phyloP scores from a whole-genome alignment of 1,284 basidiomycete species.

The Blastosporella zonata region DNA sequence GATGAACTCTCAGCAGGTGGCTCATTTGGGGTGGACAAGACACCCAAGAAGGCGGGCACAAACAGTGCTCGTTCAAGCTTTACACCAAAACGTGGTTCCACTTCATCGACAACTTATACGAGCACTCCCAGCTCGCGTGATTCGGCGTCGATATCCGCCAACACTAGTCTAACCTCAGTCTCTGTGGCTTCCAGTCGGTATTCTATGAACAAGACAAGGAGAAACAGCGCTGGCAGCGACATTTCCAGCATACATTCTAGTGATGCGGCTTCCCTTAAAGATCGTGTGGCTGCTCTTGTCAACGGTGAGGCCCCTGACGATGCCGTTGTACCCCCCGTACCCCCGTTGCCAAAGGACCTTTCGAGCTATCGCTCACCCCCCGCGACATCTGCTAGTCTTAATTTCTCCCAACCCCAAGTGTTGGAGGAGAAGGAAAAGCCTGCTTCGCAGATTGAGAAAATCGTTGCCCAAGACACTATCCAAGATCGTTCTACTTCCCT shows the following conservation, averaged over 20 bases:
- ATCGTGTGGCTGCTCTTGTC: slow-evolving; percentile 59
- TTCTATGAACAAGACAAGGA: slow-evolving; percentile 53
- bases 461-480: slow-evolving; percentile 35
- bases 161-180: slow-evolving; percentile 74
- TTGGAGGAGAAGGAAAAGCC: slow-evolving; percentile 38
- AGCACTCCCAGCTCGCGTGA: slow-evolving; percentile 81
- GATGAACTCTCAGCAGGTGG: slow-evolving; percentile 49
- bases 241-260: slow-evolving; percentile 70
- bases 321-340: slow-evolving; percentile 85
- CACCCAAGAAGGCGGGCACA: slow-evolving; percentile 58
- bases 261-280: slow-evolving; percentile 60
- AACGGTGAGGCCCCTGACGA: slow-evolving; percentile 60
- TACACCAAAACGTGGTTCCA: slow-evolving; percentile 81
- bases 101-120: slow-evolving; percentile 82
- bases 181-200: slow-evolving; percentile 65
- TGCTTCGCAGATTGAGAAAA: slow-evolving; percentile 34
- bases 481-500: slow-evolving; percentile 46
- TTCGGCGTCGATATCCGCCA: slow-evolving; percentile 73
- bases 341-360: slow-evolving; percentile 91
- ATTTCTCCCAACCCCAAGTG: slow-evolving; percentile 42
- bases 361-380: slow-evolving; percentile 74
- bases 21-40: slow-evolving; percentile 52
- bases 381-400: slow-evolving; percentile 47
- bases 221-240: slow-evolving; percentile 87
- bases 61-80: slow-evolving; percentile 64